Conservation (phyloP, 345 rosid species). For the Arabis hirsuta region DNA sequence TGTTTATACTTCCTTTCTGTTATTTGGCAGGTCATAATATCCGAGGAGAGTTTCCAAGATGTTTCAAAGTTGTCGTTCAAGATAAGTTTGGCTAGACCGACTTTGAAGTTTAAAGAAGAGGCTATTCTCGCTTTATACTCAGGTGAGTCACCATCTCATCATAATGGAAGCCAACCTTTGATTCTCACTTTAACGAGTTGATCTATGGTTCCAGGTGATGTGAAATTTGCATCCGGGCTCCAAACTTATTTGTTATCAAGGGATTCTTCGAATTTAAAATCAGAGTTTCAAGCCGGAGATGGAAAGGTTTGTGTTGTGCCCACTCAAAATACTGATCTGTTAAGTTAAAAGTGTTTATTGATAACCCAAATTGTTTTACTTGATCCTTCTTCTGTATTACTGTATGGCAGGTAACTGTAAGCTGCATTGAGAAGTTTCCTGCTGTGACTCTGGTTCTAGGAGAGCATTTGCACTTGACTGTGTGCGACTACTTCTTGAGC, state of each 20-base stretch:
- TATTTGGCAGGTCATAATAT: slow-evolving; percentile 60
- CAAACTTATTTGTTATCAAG: slow-evolving; percentile 72
- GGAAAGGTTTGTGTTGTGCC: slow-evolving; percentile 63
- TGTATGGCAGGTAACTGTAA: slow-evolving; percentile 55
- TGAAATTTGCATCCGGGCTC: slow-evolving; percentile 56
- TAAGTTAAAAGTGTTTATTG: background rate
- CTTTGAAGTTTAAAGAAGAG: slow-evolving; percentile 58
- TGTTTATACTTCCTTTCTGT: slow-evolving; percentile 3
- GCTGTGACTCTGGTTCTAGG: slow-evolving; percentile 55
- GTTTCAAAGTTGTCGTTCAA: slow-evolving; percentile 60
- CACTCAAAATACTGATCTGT: background rate
- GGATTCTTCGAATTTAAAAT: slow-evolving; percentile 65
- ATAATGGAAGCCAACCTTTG: background rate
- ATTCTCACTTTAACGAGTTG: background rate
- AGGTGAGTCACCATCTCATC: slow-evolving; percentile 51
- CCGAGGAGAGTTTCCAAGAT: slow-evolving; percentile 68
- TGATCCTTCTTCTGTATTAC: background rate
- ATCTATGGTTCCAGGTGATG: slow-evolving; percentile 61
- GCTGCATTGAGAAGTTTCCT: slow-evolving; percentile 65
- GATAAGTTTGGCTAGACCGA: slow-evolving; percentile 68
- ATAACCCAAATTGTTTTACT: background rate
- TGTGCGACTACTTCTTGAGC: slow-evolving; percentile 53
- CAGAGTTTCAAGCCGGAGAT: slow-evolving; percentile 74
- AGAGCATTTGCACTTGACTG: slow-evolving; percentile 62
- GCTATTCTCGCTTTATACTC: slow-evolving; percentile 60